Base-by-base conservation (phyloP, 345 rosid genomes). In the Carallia pectinifolia region DNA sequence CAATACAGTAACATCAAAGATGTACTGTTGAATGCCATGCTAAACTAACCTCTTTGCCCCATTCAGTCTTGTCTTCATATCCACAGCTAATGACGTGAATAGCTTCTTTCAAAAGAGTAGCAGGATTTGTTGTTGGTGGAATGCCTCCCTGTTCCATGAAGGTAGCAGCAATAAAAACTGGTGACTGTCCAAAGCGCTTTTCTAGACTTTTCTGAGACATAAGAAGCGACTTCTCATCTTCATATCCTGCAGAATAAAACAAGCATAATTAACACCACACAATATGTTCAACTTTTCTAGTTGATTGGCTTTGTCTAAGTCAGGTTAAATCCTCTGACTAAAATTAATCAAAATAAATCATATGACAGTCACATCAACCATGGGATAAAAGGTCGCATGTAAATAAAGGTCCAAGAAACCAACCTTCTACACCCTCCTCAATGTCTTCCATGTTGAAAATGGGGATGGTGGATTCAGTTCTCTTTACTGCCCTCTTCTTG, bases 1-100 rank as follows among this genome's bases (percentile, higher is more conserved):
- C 1, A 30, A 59, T 44, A 48, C 16, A 39, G 12, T 15, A 9
- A 5, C 15, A 31, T 44, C 12, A 72, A 31, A 31, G 29, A 62
- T 31, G 27, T 15, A 30, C 40, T 18, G 6, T 31, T 1, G 56
- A 37, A 62, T 27, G 17, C 53, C 33, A 23, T 59, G 40, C 58
- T 66, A 23, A 23, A 23, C 78, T 36, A 8, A 89, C 99, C 99
- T 96, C 99, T 82, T 96, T 96, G 65, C 99, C 99, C 99, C 99
- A 96, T 71, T 96, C 99, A 48, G 94, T 87, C 87, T 96, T 96
- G 87, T 92, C 99, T 79, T 96, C 99, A 7, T 96, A 96, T 74
- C 99, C 99, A 76, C 98, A 96, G 80, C 99, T 96, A 54, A 96
- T 92, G 67, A 96, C 99, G 79, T 96, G 99, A 71, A 96, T 96